phyloP scores from a whole-genome alignment of 768 basidiomycete genomes.

The Calocybe gangraenosa region DNA sequence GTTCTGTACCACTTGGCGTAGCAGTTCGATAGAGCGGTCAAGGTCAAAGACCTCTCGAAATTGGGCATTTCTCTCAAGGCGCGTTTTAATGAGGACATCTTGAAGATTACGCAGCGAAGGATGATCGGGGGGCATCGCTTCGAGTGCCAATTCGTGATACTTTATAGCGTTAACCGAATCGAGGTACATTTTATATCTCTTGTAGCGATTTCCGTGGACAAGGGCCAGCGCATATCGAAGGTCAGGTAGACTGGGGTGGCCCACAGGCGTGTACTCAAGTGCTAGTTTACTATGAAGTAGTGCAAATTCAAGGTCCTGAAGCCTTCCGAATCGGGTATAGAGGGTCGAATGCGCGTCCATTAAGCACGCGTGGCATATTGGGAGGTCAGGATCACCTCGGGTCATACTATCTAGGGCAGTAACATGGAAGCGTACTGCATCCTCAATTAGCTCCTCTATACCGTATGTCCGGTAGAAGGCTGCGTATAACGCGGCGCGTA shows the following conservation, averaged over 20 bases:
- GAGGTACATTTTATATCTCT: neutral
- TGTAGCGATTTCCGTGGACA: neutral
- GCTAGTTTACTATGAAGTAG: neutral
- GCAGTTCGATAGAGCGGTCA: too few species aligned
- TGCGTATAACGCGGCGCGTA: neutral
- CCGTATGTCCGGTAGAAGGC: neutral
- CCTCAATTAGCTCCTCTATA: neutral
- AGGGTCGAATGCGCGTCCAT: neutral
- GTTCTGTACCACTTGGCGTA: too few species aligned
- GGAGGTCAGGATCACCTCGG: slow-evolving; percentile 4
- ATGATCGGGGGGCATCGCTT: neutral
- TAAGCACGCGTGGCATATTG: neutral
- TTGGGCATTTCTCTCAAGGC: slow-evolving; percentile 2
- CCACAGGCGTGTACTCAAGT: neutral
- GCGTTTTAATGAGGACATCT: neutral
- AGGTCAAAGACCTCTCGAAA: slow-evolving; percentile 15
- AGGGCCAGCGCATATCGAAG: neutral
- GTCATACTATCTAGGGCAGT: slow-evolving; percentile 1
- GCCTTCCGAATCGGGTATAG: neutral
- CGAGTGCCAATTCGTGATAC: slow-evolving; percentile 3
- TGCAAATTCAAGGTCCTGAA: slow-evolving; percentile 4
- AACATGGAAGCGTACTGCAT: neutral
- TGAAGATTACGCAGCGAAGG: neutral
- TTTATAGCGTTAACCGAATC: slow-evolving; percentile 1
- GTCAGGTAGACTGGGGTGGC: neutral